Evolutionary conservation across 176 grass and related monocot genomes (phyloP).

Genomic region (Oryza australiensis): DNA sequence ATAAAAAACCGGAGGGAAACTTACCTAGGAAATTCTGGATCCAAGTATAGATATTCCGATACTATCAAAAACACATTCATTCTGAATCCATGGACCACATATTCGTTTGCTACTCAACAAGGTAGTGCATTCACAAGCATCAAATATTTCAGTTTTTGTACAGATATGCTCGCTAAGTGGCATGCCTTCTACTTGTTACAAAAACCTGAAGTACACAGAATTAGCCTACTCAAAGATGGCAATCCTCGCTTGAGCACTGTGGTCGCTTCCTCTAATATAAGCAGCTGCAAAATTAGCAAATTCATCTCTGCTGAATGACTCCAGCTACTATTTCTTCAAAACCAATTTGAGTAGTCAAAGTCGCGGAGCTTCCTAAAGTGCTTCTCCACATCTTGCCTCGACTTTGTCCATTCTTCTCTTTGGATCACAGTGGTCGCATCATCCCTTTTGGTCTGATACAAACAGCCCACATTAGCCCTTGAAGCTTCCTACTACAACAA

Average conservation of each 20-base stretch:
- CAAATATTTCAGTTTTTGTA: background rate
- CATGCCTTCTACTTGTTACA: background rate
- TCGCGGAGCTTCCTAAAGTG: conserved; percentile 78
- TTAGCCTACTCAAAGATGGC: background rate
- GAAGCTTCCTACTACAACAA: background rate
- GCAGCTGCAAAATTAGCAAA: background rate
- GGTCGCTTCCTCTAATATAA: conserved; percentile 8
- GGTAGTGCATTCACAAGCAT: background rate
- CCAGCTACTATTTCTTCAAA: conserved; percentile 32
- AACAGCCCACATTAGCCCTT: conserved; percentile 11
- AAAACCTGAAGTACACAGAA: background rate
- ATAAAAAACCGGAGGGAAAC: too few species aligned
- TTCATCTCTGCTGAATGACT: background rate
- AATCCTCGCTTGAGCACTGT: background rate
- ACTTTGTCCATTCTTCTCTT: conserved; percentile 69
- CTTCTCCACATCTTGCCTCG: conserved; percentile 74
- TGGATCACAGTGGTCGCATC: conserved; percentile 68
- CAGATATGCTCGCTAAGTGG: background rate
- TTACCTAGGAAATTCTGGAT: background rate
- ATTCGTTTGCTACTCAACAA: background rate
- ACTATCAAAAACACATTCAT: background rate
- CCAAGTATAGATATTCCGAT: background rate
- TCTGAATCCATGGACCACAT: background rate
- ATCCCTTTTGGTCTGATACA: conserved; percentile 60
- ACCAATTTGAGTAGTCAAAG: conserved; percentile 87